Evolutionary conservation across 768 basidiomycete species (phyloP), one percentile per base, ranked within the genome.

Genomic region (Clathrus columnatus): DNA sequence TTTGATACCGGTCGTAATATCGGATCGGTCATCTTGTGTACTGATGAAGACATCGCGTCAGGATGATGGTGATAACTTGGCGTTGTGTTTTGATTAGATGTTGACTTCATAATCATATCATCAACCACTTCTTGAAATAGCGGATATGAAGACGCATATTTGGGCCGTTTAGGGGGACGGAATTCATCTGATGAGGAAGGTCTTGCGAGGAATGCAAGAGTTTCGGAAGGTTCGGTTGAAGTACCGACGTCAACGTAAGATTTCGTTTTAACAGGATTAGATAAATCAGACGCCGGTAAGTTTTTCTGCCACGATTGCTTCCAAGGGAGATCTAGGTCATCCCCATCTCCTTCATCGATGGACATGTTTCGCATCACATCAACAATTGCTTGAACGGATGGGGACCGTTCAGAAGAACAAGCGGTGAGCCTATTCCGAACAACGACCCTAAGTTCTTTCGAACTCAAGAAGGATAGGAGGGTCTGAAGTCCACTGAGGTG

Each of bases 401-500:
- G n/a, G 29, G 45, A 55, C 2, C 54, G 16, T 18, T 46, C 43
- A 29, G 27, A 29, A 3, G 30, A 28, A 17, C n/a, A n/a, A 10
- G 27, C 23, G 20, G n/a, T 24, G 26, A 55, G 54, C 29, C 54
- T 48, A 11, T 44, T 48, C 27, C 11, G 26, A 1, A 55, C 44
- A 23, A 55, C 36, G 18, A 47, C 54, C 26, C 30, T 29, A 8
- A 55, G 23, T 28, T 55, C 54, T 5, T 47, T 24, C 5, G 54
- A 26, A 16, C 27, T 47, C 18, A 55, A 44, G 32, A 55, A 55
- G 2, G 54, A 46, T 14, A 55, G 23, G 1, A 55, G 54, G 4
- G 54, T 48, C 14, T 55, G 54, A 29, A 55, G 24, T 4, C 45
- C 54, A 18, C 32, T 21, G n/a, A 55, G 28, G 44, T 55, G 44